Evolutionary conservation across 345 rosid species (phyloP), one percentile per base, ranked within the genome.

Genomic region (Raphanus raphanistrum): DNA sequence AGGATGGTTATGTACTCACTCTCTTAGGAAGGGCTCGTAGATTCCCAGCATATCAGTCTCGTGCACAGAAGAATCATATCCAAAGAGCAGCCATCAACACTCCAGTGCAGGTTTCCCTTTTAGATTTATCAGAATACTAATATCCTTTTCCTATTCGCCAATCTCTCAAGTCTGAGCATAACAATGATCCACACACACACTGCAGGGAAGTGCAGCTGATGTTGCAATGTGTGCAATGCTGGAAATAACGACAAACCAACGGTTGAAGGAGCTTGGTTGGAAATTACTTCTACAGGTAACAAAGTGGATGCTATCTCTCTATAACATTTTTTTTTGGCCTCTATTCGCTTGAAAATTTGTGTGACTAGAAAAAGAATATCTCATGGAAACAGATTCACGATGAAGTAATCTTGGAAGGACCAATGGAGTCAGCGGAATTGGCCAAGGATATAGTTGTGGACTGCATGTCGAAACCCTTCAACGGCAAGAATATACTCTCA

Each of bases 201-300:
- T 61, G 74, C 94, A 94, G 97, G 98, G 98, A 65, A 94, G 98
- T 85, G 98, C 98, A 50, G 98, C 98, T 80, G 97, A 94, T 81
- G 97, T 94, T 73, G 98, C 98, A 70, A 94, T 90, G 95, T 90
- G 96, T 68, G 98, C 98, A 26, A 94, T 94, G 98, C 72, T 94
- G 78, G 87, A 87, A 84, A 92, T 94, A 86, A 82, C 89, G 13
- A 85, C 60, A 64, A 89, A 94, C 75, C 67, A 65, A 60, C 75
- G 58, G 26, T 79, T 94, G 72, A 84, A 86, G 77, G 88, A 89
- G 62, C 92, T 94, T 62, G 97, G 97, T 31, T 94, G 98, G 98
- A 92, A 71, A 80, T 84, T 94, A 69, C 93, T 94, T 77, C 84
- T 94, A 82, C 98, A 36, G 29, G 63, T 58, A 58, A 58, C 59